Evolutionary conservation across 352 stramenopile genomes (phyloP).

Genomic region (Pythium apleroticum): DNA sequence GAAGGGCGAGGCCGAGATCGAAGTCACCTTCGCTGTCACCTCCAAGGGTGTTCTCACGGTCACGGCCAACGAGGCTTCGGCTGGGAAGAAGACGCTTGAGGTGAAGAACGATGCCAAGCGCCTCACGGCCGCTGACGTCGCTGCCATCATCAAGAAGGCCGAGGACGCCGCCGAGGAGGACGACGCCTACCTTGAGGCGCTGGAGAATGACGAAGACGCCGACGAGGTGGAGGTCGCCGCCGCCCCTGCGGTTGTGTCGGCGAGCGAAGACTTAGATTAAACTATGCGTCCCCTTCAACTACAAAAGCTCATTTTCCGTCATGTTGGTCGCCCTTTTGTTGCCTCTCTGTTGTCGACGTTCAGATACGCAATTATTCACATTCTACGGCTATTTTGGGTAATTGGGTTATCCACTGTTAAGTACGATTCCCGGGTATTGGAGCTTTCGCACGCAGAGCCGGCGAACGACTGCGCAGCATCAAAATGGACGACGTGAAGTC

Average conservation of each 20-base stretch:
- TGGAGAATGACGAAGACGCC: constrained; percentile 61
- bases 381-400: background rate
- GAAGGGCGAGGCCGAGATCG: constrained; percentile 91
- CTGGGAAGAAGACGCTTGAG: constrained; percentile 73
- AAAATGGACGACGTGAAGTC: constrained; percentile 50
- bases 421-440: background rate
- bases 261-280: constrained; percentile 86
- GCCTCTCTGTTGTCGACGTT: too few species aligned
- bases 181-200: constrained; percentile 66
- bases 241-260: constrained; percentile 32
- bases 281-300: constrained; percentile 24
- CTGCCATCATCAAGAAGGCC: constrained; percentile 78
- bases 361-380: too few species aligned
- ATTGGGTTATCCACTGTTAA: constrained; percentile 1
- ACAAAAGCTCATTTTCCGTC: constrained; percentile 14
- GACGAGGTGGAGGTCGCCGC: constrained; percentile 32
- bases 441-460: background rate
- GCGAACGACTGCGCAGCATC: background rate
- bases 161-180: constrained; percentile 85
- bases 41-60: constrained; percentile 95
- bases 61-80: constrained; percentile 79
- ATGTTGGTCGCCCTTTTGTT: background rate
- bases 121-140: constrained; percentile 63
- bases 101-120: constrained; percentile 75
- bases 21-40: constrained; percentile 92